These are phyloP conservation scores for Dothidotthia symphoricarpi DNA, from an alignment of 2,329 filamentous ascomycete species.

Conservation along the genomic window DNA sequence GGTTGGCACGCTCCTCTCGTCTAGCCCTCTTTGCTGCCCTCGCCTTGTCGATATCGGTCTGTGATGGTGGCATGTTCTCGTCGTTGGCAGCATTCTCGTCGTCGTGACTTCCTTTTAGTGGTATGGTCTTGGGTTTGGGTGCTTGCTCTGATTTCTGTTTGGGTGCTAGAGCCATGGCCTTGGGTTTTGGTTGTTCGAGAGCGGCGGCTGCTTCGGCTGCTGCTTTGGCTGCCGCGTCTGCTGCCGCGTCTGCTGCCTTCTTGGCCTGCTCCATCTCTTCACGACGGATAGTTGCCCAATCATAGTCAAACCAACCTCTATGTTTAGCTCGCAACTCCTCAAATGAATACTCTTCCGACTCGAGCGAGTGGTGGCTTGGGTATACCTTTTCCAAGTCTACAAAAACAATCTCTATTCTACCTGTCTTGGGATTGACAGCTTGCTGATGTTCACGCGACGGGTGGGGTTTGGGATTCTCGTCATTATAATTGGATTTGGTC, in stretches of 20 bases:
- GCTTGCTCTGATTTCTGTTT: conserved; percentile 17
- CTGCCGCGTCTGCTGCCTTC: conserved; percentile 19
- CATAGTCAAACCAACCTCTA: conserved; percentile 63
- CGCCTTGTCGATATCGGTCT: conserved; percentile 59
- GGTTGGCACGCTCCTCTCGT: conserved; percentile 50
- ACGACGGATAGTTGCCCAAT: conserved; percentile 49
- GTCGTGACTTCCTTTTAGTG: conserved; percentile 37
- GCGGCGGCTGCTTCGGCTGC: too few species aligned
- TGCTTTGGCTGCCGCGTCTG: conserved; percentile 6
- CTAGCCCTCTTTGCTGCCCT: conserved; percentile 49
- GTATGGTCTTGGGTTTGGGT: conserved; percentile 27
- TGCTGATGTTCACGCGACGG: conserved; percentile 75
- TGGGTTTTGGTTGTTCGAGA: neutral
- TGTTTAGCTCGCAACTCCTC: conserved; percentile 83
- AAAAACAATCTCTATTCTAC: conserved; percentile 81
- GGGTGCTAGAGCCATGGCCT: conserved; percentile 12
- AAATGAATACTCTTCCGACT: conserved; percentile 75
- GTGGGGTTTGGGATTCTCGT: conserved; percentile 50
- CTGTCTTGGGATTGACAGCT: conserved; percentile 76
- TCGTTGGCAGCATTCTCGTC: conserved; percentile 41
- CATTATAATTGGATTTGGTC: conserved; percentile 43
- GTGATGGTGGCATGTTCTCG: conserved; percentile 48
- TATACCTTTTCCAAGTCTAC: conserved; percentile 85
- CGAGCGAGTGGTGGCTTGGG: conserved; percentile 66
- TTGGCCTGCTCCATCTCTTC: conserved; percentile 29